Evolutionary conservation across 257 asterid species (phyloP).

Genomic region (Solanum arcanum): DNA sequence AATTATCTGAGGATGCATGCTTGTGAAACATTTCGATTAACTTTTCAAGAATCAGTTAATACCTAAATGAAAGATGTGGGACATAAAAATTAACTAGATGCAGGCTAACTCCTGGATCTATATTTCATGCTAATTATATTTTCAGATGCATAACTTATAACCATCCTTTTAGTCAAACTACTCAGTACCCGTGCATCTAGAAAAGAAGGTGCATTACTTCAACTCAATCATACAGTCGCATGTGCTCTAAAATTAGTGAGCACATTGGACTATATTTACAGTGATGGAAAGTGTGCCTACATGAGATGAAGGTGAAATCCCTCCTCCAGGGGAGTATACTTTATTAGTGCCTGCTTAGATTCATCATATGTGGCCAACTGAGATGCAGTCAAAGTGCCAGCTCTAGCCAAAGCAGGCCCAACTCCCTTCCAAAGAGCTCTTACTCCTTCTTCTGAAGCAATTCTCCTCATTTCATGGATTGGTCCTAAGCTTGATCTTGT

Average conservation of each 20-base stretch:
- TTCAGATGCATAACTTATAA: background rate
- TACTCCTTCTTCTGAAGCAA: slow-evolving; percentile 70
- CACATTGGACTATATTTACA: background rate
- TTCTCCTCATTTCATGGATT: slow-evolving; percentile 47
- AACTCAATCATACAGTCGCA: background rate
- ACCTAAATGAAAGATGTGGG: background rate
- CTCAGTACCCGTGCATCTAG: background rate
- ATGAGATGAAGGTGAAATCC: slow-evolving; percentile 79
- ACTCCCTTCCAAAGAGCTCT: slow-evolving; percentile 92
- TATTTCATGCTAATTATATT: background rate
- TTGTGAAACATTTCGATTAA: background rate
- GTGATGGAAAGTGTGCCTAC: slow-evolving; percentile 31
- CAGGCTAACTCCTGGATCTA: background rate
- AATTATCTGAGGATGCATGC: background rate
- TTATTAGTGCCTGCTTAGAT: slow-evolving; percentile 73
- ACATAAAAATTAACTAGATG: background rate
- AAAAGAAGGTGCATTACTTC: background rate
- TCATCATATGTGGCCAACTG: slow-evolving; percentile 88
- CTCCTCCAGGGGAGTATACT: slow-evolving; percentile 81
- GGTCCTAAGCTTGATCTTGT: slow-evolving; percentile 34
- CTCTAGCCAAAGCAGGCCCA: slow-evolving; percentile 93
- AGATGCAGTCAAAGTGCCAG: slow-evolving; percentile 86
- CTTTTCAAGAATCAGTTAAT: background rate
- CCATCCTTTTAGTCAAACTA: background rate
- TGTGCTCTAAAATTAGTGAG: background rate